Conservation (phyloP, 1,139 yeast genomes). For the Suhomyces taliae region DNA sequence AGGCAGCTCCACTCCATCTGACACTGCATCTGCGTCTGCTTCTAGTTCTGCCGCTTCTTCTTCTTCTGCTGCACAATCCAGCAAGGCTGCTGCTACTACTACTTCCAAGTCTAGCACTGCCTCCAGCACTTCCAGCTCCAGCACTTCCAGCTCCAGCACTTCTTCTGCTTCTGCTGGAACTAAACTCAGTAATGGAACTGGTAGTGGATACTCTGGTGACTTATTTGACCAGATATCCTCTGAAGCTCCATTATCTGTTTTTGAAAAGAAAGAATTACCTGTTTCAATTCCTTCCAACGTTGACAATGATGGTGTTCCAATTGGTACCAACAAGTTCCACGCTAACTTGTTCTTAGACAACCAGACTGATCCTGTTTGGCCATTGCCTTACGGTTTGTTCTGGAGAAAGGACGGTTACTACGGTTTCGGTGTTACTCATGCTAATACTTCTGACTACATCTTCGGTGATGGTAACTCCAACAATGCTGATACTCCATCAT, state of each 20-base stretch:
- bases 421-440: constrained; percentile 73
- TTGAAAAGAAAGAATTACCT: constrained; percentile 50
- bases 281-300: constrained; percentile 52
- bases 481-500: constrained; percentile 28
- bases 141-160: constrained; percentile 3
- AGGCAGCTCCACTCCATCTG: not conserved
- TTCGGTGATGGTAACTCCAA: constrained; percentile 56
- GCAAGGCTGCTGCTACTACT: not conserved
- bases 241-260: constrained; percentile 48
- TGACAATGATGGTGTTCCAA: constrained; percentile 46
- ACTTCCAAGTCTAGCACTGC: not conserved
- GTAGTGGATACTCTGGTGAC: constrained; percentile 13
- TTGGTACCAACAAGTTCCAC: constrained; percentile 82
- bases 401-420: constrained; percentile 42
- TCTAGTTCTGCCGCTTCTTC: constrained; percentile 1
- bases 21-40: constrained; percentile 1
- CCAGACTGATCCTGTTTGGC: constrained; percentile 67
- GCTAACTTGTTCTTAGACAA: constrained; percentile 70
- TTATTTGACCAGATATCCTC: constrained; percentile 50
- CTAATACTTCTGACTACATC: constrained; percentile 56
- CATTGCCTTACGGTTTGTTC: constrained; percentile 84
- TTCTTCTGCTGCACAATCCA: not conserved
- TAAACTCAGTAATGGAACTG: constrained; percentile 1
- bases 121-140: constrained; percentile 1
- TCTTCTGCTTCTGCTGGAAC: constrained; percentile 2